Percentiles rank a stretch among this genome's conserved stretches.
Conservation (phyloP, 208 protist species). For the Blastocrithidia nonstop region DNA sequence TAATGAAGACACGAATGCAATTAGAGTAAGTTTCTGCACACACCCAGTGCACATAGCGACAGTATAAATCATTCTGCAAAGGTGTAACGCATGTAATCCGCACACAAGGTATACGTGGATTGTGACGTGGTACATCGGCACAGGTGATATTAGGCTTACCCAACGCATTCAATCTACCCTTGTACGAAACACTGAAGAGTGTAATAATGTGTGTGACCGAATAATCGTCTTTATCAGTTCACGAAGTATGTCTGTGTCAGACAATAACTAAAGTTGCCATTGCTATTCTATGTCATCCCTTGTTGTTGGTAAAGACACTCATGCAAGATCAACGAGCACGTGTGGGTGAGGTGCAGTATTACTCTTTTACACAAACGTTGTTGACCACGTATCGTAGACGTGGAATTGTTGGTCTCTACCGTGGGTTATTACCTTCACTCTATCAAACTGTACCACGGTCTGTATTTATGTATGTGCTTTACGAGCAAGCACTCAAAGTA, state of each 20-base stretch:
- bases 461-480: constrained; percentile 56
- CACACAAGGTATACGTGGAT: constrained; percentile 28
- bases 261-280: constrained; percentile 41
- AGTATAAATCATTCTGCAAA: constrained; percentile 40
- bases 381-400: constrained; percentile 17
- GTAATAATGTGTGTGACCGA: constrained; percentile 5
- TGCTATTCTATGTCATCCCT: constrained; percentile 35
- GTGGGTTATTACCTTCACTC: constrained; percentile 44
- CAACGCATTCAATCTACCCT: constrained; percentile 64
- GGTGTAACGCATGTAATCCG: constrained; percentile 40
- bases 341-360: constrained; percentile 46
- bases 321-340: constrained; percentile 72
- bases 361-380: constrained; percentile 33
- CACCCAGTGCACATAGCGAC: constrained; percentile 3
- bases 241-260: constrained; percentile 46
- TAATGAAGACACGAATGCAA: constrained; percentile 85
- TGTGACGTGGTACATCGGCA: constrained; percentile 66
- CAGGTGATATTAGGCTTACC: constrained; percentile 68
- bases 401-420: constrained; percentile 44
- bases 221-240: constrained; percentile 13
- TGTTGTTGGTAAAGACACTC: constrained; percentile 63
- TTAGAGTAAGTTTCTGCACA: constrained; percentile 35
- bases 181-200: constrained; percentile 68
- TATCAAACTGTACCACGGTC: constrained; percentile 61
- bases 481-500: constrained; percentile 59